Base-by-base conservation (phyloP, 23 red algal genomes). In the Gracilariopsis chorda region DNA sequence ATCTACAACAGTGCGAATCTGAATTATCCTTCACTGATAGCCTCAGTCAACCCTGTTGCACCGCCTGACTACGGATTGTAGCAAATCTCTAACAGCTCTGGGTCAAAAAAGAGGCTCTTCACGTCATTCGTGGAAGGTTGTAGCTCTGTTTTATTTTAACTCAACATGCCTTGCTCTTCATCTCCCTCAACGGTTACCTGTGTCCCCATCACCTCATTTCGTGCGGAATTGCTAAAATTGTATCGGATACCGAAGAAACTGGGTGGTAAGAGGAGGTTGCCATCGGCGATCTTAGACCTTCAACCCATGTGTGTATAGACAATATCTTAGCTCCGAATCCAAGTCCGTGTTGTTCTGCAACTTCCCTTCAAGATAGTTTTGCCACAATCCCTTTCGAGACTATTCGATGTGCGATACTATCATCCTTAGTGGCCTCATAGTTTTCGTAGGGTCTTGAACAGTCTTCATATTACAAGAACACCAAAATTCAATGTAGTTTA, bases 51-150 rank as follows among this genome's bases (percentile, higher is more conserved):
- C 63, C 60, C 82, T 6, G 61, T 86, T 48, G 82, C 82, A 48
- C 60, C 58, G 51, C 82, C 82, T 29, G 82, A 86, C 62, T 86
- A 86, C 28, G 82, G 62, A 51, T 86, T 86, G 13, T 86, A 86
- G 43, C 10, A 32, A 36, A 16, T n/a, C n/a, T 24, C 40, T 25
- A 46, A 62, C 21, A 30, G 36, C 62, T 68, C 62, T 68, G 62
- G 20, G 35, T 68, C 62, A 68, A 68, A n/a, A n/a, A n/a, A n/a
- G n/a, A n/a, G n/a, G n/a, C n/a, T n/a, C n/a, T n/a, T n/a, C n/a
- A n/a, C n/a, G n/a, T 19, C 62, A 30, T 68, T 68, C 41, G 35
- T 68, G 20, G 62, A 68, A 25, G 32, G 62, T 33, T 33, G 17
- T 36, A 37, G 62, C 32, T 36, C 40, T 35, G 67, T 44, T 46